phyloP scores from a whole-genome alignment of 192 early-diverging fungal species.

The Allomyces macrogynus region DNA sequence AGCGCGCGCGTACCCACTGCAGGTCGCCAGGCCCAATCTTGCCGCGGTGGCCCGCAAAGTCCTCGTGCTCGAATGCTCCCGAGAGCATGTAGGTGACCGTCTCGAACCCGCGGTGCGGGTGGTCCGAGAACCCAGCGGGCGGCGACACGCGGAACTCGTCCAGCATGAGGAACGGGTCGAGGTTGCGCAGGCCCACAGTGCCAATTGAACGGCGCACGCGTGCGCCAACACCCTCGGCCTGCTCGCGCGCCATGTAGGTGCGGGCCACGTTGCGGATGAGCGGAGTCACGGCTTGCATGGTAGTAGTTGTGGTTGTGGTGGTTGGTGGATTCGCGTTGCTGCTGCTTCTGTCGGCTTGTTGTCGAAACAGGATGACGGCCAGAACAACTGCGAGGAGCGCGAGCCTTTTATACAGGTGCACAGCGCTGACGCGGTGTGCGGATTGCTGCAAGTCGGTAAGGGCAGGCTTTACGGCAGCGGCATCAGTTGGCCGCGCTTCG shows the following conservation, averaged over 20 bases:
- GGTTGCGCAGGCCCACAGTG: constrained; percentile 33
- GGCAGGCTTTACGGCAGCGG: too few relatives aligned
- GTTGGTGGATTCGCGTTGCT: too few relatives aligned
- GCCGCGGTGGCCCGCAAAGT: constrained; percentile 34
- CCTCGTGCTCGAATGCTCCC: constrained; percentile 34
- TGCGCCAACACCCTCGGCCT: constrained; percentile 64
- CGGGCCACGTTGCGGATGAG: constrained; percentile 15
- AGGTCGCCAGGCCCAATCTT: constrained; percentile 23
- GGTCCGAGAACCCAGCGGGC: constrained; percentile 35
- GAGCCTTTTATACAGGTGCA: too few relatives aligned
- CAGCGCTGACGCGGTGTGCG: too few relatives aligned
- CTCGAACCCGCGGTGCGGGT: constrained; percentile 44
- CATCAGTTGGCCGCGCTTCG: too few relatives aligned
- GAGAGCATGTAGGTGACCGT: constrained; percentile 42
- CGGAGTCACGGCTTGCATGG: too few relatives aligned
- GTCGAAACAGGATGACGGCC: too few relatives aligned
- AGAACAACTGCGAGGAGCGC: too few relatives aligned
- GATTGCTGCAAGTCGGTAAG: too few relatives aligned
- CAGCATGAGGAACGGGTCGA: constrained; percentile 82
- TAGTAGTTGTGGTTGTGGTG: too few relatives aligned
- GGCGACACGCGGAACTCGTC: constrained; percentile 34
- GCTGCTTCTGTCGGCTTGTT: too few relatives aligned
- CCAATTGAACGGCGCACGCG: constrained; percentile 60
- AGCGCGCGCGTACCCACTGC: constrained; percentile 25
- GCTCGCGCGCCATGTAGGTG: constrained; percentile 21